Evolutionary conservation across 306 rosid species (phyloP).

Genomic region (Phaseolus lunatus): DNA sequence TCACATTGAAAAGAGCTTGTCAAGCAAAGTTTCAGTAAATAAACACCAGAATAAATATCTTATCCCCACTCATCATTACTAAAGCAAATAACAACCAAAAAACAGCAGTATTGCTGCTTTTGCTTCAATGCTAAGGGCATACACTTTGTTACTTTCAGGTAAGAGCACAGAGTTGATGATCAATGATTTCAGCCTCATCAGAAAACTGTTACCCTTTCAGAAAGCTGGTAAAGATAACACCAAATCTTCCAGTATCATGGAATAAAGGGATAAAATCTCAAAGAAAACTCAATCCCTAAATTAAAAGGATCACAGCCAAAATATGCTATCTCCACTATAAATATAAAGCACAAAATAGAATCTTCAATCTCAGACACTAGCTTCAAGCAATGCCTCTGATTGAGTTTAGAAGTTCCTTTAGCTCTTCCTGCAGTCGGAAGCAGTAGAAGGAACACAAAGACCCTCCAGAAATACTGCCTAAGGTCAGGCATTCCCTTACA

Average conservation of each 20-base stretch:
- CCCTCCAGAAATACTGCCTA: background rate
- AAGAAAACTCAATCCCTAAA: background rate
- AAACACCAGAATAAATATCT: constrained; percentile 6
- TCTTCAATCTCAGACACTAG: constrained; percentile 1
- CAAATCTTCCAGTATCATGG: constrained; percentile 3
- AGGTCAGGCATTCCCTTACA: background rate
- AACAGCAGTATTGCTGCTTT: background rate
- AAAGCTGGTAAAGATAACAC: background rate
- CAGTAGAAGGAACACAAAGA: background rate
- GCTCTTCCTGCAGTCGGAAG: background rate
- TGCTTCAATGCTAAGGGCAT: constrained; percentile 16
- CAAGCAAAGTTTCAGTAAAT: constrained; percentile 40
- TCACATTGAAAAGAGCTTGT: constrained; percentile 47
- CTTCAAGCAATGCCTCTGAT: background rate
- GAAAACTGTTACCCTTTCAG: background rate
- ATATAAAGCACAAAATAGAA: background rate
- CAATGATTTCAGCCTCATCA: background rate
- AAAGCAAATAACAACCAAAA: background rate
- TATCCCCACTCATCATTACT: constrained; percentile 17
- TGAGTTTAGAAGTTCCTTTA: background rate
- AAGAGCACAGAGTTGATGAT: background rate
- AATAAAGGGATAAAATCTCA: background rate
- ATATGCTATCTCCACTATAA: background rate
- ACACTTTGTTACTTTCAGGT: constrained; percentile 9
- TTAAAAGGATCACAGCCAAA: background rate